Conservation (phyloP, 2,329 filamentous ascomycete species). For the Colletotrichum graminicola region DNA sequence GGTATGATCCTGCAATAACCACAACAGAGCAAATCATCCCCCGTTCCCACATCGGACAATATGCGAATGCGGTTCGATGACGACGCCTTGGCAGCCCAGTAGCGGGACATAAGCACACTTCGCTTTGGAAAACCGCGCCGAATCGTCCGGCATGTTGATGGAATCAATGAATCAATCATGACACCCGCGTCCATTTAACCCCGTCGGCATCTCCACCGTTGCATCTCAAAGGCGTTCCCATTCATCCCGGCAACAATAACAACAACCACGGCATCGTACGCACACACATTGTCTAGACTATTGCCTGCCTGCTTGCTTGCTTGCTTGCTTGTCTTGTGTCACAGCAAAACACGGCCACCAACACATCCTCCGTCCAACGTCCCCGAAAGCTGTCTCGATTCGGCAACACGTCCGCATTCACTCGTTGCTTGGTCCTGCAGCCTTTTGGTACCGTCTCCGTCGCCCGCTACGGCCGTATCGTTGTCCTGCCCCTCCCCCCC, state of each 20-base stretch:
- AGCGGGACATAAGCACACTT: neutral
- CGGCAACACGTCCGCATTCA: slow-evolving; percentile 18
- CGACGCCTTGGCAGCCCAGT: slow-evolving; percentile 25
- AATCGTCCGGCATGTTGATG: neutral
- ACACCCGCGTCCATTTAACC: neutral
- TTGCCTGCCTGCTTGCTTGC: neutral
- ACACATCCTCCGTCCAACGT: neutral
- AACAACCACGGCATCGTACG: neutral
- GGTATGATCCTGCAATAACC: neutral
- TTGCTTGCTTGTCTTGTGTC: neutral
- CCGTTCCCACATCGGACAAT: neutral
- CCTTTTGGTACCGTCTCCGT: neutral
- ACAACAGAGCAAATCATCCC: too few species aligned
- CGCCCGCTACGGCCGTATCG: slow-evolving; percentile 36
- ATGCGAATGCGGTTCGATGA: slow-evolving; percentile 27
- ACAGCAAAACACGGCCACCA: neutral
- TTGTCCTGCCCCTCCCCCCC: neutral
- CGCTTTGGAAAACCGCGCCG: slow-evolving; percentile 16
- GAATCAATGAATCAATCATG: neutral
- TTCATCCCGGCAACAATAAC: neutral
- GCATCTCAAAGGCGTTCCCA: neutral
- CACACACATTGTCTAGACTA: neutral
- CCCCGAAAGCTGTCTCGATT: slow-evolving; percentile 15
- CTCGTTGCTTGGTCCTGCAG: slow-evolving; percentile 7
- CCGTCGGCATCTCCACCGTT: neutral